Conservation (phyloP, 1,139 yeast species). For the Yamadazyma dendronema region DNA sequence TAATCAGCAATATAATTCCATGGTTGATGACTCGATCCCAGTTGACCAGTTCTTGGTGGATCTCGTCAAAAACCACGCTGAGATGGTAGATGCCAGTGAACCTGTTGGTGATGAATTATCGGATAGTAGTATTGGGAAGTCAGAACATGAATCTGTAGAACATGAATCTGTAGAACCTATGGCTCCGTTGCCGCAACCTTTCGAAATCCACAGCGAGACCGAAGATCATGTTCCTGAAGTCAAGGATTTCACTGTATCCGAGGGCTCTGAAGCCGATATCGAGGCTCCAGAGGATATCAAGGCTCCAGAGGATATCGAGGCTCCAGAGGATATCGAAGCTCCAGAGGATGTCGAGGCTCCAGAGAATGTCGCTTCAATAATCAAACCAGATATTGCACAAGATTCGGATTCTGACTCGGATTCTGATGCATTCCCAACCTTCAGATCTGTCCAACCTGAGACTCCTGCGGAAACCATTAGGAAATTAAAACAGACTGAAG, state of each 20-base stretch:
- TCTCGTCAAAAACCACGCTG: constrained; percentile 5
- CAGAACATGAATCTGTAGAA: neutral
- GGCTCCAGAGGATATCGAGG: neutral
- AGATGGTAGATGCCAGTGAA: constrained; percentile 1
- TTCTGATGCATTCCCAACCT: constrained; percentile 21
- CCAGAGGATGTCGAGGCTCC: neutral
- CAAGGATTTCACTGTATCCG: constrained; percentile 19
- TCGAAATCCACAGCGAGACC: constrained; percentile 7
- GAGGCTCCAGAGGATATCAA: neutral
- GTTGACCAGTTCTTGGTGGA: constrained; percentile 4
- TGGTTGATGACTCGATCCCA: neutral
- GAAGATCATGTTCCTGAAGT: constrained; percentile 5
- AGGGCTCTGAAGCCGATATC: constrained; percentile 23
- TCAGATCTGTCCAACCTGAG: constrained; percentile 33
- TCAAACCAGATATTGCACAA: constrained; percentile 3
- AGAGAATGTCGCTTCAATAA: neutral
- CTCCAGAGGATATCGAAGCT: neutral
- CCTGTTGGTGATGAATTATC: constrained; percentile 5
- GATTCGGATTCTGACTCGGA: constrained; percentile 5
- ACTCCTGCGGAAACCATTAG: constrained; percentile 29
- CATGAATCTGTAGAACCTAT: constrained; percentile 4
- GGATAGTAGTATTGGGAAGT: neutral
- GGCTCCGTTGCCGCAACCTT: constrained; percentile 14
- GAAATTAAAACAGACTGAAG: constrained; percentile 31
- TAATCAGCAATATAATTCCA: neutral